Evolutionary conservation across 352 stramenopile species (phyloP).

Genomic region (Phytopythium kandeliae): DNA sequence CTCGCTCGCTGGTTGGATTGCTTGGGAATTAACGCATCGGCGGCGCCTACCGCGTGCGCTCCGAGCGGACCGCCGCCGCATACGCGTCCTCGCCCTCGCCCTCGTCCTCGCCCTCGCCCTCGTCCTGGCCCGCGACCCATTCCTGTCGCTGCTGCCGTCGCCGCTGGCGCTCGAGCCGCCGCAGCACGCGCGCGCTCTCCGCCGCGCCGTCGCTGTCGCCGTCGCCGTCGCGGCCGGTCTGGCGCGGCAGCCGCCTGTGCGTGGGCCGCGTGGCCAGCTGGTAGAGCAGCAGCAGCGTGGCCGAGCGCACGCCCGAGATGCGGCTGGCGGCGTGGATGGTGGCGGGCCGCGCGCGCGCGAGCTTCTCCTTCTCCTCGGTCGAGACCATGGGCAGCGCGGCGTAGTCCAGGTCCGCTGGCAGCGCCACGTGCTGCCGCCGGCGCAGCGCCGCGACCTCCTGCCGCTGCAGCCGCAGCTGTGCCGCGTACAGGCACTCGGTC

Average conservation of each 20-base stretch:
- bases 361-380: slow-evolving; percentile 94
- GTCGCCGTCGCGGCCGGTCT: slow-evolving; percentile 22
- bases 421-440: slow-evolving; percentile 90
- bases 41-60: too few species aligned
- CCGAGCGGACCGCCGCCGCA: too few species aligned
- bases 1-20: too few species aligned
- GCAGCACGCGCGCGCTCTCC: background rate
- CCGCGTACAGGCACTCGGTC: slow-evolving; percentile 91
- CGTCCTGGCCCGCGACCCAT: background rate
- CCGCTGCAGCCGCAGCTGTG: slow-evolving; percentile 91
- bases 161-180: slow-evolving; percentile 1
- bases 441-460: slow-evolving; percentile 96
- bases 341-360: slow-evolving; percentile 72
- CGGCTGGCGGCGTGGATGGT: slow-evolving; percentile 95
- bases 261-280: slow-evolving; percentile 53
- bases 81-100: background rate
- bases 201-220: background rate
- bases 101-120: background rate
- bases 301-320: slow-evolving; percentile 88
- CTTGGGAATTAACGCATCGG: too few species aligned
- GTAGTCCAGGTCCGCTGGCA: slow-evolving; percentile 94
- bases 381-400: slow-evolving; percentile 92
- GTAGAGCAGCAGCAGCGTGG: slow-evolving; percentile 71
- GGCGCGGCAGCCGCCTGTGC: slow-evolving; percentile 15
- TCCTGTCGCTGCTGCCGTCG: slow-evolving; percentile 1